Conservation (phyloP, 2,329 filamentous ascomycete species). For the Chrysoporthe puriensis region DNA sequence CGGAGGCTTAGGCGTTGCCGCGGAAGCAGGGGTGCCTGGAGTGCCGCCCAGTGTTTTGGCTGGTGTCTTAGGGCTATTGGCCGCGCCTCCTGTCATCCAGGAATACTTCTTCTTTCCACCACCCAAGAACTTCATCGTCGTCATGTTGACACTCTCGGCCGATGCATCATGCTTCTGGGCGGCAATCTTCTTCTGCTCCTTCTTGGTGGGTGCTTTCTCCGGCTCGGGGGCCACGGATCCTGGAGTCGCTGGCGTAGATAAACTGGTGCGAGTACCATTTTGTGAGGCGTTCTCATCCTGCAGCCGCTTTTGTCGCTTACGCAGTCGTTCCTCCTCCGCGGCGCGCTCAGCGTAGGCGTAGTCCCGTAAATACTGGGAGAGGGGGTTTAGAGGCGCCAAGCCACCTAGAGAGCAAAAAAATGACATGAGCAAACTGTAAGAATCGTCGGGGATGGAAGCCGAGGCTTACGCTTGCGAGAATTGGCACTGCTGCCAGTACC, state of each 20-base stretch:
- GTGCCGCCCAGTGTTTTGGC: conserved; percentile 38
- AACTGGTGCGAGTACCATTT: conserved; percentile 56
- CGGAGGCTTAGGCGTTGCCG: conserved; percentile 34
- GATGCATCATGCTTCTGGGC: conserved; percentile 78
- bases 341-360: conserved; percentile 69
- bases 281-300: conserved; percentile 57
- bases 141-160: conserved; percentile 81
- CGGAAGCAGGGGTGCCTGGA: conserved; percentile 16
- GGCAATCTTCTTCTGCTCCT: conserved; percentile 77
- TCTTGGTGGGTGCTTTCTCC: conserved; percentile 79
- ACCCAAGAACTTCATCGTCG: conserved; percentile 69
- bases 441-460: conserved; percentile 1
- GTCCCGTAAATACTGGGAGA: conserved; percentile 59
- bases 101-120: conserved; percentile 68
- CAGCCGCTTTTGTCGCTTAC: conserved; percentile 66
- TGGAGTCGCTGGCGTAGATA: conserved; percentile 63
- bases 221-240: conserved; percentile 65
- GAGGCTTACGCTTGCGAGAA: conserved; percentile 63
- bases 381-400: conserved; percentile 50
- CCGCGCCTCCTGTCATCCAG: conserved; percentile 69
- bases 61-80: conserved; percentile 49
- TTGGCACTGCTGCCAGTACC: conserved; percentile 58
- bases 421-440: conserved; percentile 20
- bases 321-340: conserved; percentile 72
- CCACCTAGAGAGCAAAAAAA: conserved; percentile 39